Evolutionary conservation across 2,329 filamentous ascomycete species (phyloP).

Genomic region (Trichophyton equinum): DNA sequence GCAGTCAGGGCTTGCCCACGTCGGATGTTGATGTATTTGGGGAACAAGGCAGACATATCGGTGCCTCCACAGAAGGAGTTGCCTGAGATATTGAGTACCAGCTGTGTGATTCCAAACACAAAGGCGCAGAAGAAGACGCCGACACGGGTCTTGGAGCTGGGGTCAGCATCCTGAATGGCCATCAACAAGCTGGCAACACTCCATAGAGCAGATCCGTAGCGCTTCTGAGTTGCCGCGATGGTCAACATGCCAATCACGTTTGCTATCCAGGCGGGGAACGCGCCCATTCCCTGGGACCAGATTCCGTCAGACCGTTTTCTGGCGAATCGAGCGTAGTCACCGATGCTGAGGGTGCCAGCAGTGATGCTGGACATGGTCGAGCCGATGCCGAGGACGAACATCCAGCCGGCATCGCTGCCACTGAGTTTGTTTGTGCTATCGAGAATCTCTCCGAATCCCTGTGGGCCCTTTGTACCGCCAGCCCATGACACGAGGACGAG

Average conservation of each 20-base stretch:
- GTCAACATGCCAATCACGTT: slow-evolving; percentile 23
- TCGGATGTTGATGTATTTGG: slow-evolving; percentile 44
- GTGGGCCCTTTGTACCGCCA: slow-evolving; percentile 7
- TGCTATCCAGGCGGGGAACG: neutral
- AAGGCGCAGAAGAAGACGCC: slow-evolving; percentile 37
- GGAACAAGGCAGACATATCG: slow-evolving; percentile 43
- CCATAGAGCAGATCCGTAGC: slow-evolving; percentile 30
- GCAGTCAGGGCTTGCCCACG: slow-evolving; percentile 38
- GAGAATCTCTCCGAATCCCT: slow-evolving; percentile 7
- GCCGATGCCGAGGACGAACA: slow-evolving; percentile 30
- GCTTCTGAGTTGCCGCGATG: slow-evolving; percentile 21
- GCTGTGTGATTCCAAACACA: slow-evolving; percentile 34
- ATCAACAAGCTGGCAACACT: slow-evolving; percentile 33
- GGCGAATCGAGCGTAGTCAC: slow-evolving; percentile 35
- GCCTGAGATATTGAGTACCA: slow-evolving; percentile 30
- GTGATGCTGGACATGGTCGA: slow-evolving; percentile 35
- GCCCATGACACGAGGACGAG: slow-evolving; percentile 10
- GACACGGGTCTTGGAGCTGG: slow-evolving; percentile 28
- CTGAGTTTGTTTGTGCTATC: slow-evolving; percentile 1
- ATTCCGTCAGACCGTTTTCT: slow-evolving; percentile 29
- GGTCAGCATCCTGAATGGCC: slow-evolving; percentile 26
- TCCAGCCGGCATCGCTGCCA: slow-evolving; percentile 23
- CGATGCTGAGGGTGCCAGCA: slow-evolving; percentile 36
- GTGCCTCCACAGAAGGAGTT: slow-evolving; percentile 41
- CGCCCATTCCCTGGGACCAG: slow-evolving; percentile 23